Evolutionary conservation across 305 asterid species (phyloP), one percentile per base, ranked within the genome.

Genomic region (Fraxinus paxiana): DNA sequence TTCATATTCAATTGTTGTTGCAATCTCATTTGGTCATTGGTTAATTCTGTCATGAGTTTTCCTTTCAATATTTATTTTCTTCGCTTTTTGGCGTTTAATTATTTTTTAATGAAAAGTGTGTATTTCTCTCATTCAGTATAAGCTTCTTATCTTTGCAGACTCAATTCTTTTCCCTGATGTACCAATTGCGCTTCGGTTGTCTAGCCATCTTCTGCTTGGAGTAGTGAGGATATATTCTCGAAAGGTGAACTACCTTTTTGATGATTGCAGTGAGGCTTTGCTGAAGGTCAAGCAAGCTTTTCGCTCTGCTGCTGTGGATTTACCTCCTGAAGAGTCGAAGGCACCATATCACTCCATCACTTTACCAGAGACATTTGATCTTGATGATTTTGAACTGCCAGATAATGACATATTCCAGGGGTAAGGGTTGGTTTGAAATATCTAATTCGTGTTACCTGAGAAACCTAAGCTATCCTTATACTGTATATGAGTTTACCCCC

Each of bases 301-400:
- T 86, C 98, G 98, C 72, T 90, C 97, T 80, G 87, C 99, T 79
- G 95, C 98, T 80, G 99, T 96, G 79, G 98, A 96, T 88, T 89
- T 96, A 79, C 99, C 98, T n/a, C 99, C 98, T 31, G 98, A 96
- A 91, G 94, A 96, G 84, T 91, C 99, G n/a, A 96, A 91, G 89
- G 99, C 99, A 10, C 99, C 98, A 33, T 94, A 94, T 85, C 95
- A 96, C 86, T 93, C 99, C 77, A 94, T 96, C 88, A 94, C 99
- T 61, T 86, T 96, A 90, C 99, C 99, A 1, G 99, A 96, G 89
- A 94, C 97, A 18, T 96, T 96, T 86, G 98, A 96, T 85, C 99
- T 96, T 76, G 99, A 96, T 87, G 98, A 94, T 88, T 96, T 96
- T 87, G 99, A 96, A 90, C 91, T 94, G 85, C 97, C 98, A 83